Evolutionary conservation across 2,329 filamentous ascomycete genomes (phyloP), one percentile per base, ranked within the genome.

Genomic region (Chaetomiaceae sp.): DNA sequence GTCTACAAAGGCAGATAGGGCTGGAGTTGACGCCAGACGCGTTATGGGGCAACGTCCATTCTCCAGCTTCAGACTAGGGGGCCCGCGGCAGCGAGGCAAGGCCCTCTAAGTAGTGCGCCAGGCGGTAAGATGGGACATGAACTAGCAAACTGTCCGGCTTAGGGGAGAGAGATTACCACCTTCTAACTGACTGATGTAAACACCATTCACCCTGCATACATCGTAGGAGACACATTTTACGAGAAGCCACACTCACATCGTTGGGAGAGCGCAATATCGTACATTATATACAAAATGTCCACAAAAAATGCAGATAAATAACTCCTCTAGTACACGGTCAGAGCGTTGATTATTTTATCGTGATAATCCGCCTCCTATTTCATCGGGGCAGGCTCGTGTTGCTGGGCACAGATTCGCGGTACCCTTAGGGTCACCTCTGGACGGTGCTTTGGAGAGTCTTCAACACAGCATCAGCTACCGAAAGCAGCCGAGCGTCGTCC

Each of bases 401-500:
- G 25, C 25, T n/a, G n/a, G 25, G 25, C 25, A 9, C 25, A 9
- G 9, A 27, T 9, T 27, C 5, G 25, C 25, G 5, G 25, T 27
- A 27, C 25, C 25, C 5, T 5, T 27, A 9, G 5, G 5, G 9
- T 9, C 25, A 51, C 30, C 40, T 9, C 18, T 10, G 36, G 18
- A 2, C 25, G 4, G 14, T 40, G 3, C 5, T 14, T 23, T 33
- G 13, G 10, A 58, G 29, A 4, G 14, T 37, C 27, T 53, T 29
- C 10, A 43, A 23, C 4, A 64, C 49, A 18, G 72, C 65, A 48
- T 73, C 72, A 5, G 85, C 86, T 52, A 84, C 73, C 1, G 71
- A 67, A 4, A 91, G 72, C 21, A 91, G 70, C 34, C 81, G 70
- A 18, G 75, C 73, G 66, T 94, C 89, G 63, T 90, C 84, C 68